These are phyloP conservation scores for Skeletonema potamos DNA, from an alignment of 108 stramenopile species.

Conservation along the genomic window DNA sequence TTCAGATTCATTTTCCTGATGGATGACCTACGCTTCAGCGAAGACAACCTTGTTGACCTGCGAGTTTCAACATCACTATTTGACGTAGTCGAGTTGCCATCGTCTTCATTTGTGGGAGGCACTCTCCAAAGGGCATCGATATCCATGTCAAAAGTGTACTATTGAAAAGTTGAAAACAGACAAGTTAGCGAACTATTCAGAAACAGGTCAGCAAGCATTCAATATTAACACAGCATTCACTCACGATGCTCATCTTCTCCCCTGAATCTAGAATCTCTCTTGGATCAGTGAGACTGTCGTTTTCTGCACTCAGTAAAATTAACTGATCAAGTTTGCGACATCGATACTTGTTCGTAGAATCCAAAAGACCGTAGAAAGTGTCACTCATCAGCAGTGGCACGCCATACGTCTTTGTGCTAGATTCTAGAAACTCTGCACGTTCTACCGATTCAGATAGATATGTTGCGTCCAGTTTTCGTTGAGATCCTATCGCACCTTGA, in stretches of 20 bases:
- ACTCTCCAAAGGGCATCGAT: conserved; percentile 65
- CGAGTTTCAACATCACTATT: not conserved
- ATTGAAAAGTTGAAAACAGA: not conserved
- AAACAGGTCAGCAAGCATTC: not conserved
- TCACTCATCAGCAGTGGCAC: conserved; percentile 88
- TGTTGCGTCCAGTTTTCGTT: conserved; percentile 93
- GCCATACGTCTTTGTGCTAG: conserved; percentile 88
- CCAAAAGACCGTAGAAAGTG: conserved; percentile 74
- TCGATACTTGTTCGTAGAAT: conserved; percentile 57
- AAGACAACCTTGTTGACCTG: not conserved
- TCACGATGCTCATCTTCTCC: conserved; percentile 43
- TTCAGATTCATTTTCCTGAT: not conserved
- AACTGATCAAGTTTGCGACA: conserved; percentile 84
- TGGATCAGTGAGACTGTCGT: conserved; percentile 34
- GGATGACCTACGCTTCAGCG: conserved; percentile 6
- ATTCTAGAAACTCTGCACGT: conserved; percentile 85
- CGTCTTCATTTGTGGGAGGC: conserved; percentile 17
- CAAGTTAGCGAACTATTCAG: conserved; percentile 2
- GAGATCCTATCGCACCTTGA: conserved; percentile 95
- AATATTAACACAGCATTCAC: not conserved
- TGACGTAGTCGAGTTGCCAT: conserved; percentile 4
- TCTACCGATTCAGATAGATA: conserved; percentile 93
- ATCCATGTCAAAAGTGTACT: conserved; percentile 82
- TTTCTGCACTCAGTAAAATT: conserved; percentile 59
- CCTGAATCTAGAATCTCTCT: conserved; percentile 27